Evolutionary conservation across 768 basidiomycete species (phyloP).

Genomic region (Trametes cinnabarina): DNA sequence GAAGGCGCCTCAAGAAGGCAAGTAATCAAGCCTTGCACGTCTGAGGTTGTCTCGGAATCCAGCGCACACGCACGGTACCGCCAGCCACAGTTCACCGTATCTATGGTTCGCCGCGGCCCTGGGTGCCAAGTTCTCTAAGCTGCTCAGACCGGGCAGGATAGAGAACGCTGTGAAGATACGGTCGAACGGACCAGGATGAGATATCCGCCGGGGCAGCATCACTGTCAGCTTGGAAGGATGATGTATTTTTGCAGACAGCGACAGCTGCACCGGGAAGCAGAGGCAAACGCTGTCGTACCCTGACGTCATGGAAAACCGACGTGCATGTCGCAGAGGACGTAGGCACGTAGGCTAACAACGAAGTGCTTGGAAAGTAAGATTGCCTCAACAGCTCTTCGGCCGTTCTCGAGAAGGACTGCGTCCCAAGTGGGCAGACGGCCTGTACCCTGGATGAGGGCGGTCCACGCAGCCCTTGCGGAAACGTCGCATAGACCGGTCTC

Average conservation of each 20-base stretch:
- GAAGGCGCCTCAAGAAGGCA: constrained; percentile 1
- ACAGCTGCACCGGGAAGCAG: constrained; percentile 2
- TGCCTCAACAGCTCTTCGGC: not conserved
- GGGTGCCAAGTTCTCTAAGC: not conserved
- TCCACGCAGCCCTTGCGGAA: no score
- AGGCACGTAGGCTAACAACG: not conserved
- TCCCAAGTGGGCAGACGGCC: not conserved
- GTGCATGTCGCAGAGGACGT: not conserved
- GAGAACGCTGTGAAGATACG: not conserved
- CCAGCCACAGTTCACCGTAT: not conserved
- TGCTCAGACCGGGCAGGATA: not conserved
- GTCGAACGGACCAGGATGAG: not conserved
- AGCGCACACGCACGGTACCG: not conserved
- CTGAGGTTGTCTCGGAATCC: not conserved
- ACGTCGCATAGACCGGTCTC: no score
- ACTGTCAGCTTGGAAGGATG: not conserved
- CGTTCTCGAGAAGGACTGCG: not conserved
- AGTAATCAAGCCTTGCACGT: constrained; percentile 2
- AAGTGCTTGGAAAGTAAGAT: not conserved
- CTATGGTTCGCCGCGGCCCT: constrained; percentile 1
- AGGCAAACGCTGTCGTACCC: not conserved
- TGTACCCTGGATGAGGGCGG: no score
- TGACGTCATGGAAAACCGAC: constrained; percentile 11
- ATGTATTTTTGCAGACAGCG: not conserved
- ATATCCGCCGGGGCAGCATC: not conserved